Conservation (phyloP, 257 asterid genomes). For the Paulownia fortunei region DNA sequence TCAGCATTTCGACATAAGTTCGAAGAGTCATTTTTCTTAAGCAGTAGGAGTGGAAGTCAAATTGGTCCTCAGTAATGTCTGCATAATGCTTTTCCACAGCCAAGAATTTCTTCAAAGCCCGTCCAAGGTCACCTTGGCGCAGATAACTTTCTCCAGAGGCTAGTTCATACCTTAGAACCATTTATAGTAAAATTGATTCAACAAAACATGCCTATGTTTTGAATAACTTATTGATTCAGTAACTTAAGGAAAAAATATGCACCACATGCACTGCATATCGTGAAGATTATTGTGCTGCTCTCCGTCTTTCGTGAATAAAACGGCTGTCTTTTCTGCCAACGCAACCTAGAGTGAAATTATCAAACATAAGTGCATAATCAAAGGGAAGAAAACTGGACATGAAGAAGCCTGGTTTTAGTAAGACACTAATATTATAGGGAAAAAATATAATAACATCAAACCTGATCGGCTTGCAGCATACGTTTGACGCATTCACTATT, state of each 20-base stretch:
- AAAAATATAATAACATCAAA: constrained; percentile 28
- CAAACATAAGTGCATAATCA: constrained; percentile 25
- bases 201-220: constrained; percentile 17
- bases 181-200: constrained; percentile 23
- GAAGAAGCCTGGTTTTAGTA: not conserved
- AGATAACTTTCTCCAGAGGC: constrained; percentile 96
- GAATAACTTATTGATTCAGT: not conserved
- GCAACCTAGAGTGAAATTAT: constrained; percentile 61
- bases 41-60: constrained; percentile 98
- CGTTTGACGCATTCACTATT: constrained; percentile 97
- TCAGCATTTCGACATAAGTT: constrained; percentile 89
- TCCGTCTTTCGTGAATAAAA: constrained; percentile 96
- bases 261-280: constrained; percentile 99
- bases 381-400: not conserved
- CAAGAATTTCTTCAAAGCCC: constrained; percentile 94
- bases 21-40: constrained; percentile 97
- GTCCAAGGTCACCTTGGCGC: constrained; percentile 95
- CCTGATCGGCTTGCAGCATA: constrained; percentile 99
- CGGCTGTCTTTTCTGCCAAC: constrained; percentile 93
- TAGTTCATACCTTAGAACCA: constrained; percentile 79
- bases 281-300: constrained; percentile 96
- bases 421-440: not conserved
- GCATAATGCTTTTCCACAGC: constrained; percentile 98
- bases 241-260: constrained; percentile 36
- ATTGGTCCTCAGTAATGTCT: constrained; percentile 95